These are phyloP conservation scores for Nothophoma quercina DNA, from an alignment of 2,329 filamentous ascomycete species.

Conservation along the genomic window DNA sequence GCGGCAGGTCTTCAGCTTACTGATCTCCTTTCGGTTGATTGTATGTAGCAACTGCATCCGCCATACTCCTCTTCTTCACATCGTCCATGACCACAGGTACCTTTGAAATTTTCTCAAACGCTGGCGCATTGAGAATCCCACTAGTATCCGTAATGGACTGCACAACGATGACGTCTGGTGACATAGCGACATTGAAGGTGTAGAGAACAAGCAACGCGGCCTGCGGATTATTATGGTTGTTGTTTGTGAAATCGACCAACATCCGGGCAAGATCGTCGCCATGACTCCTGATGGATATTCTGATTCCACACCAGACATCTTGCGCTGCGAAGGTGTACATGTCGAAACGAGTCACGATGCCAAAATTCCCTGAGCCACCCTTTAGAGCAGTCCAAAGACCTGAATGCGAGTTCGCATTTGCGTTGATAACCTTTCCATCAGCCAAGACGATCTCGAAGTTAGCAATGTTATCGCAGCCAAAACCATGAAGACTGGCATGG, in stretches of 20 bases:
- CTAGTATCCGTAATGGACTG: slow-evolving; percentile 17
- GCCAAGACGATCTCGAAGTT: slow-evolving; percentile 49
- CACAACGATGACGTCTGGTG: slow-evolving; percentile 9
- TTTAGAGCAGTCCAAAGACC: slow-evolving; percentile 54
- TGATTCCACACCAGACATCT: slow-evolving; percentile 27
- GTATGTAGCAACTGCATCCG: slow-evolving; percentile 13
- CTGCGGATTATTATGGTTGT: slow-evolving; percentile 27
- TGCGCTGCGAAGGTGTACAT: slow-evolving; percentile 35
- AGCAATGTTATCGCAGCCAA: slow-evolving; percentile 29
- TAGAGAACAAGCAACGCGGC: slow-evolving; percentile 20
- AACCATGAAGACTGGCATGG: slow-evolving; percentile 17
- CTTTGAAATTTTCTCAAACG: slow-evolving; percentile 11
- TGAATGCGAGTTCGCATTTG: slow-evolving; percentile 40
- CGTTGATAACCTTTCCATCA: slow-evolving; percentile 47
- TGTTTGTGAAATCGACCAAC: slow-evolving; percentile 30
- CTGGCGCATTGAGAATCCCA: slow-evolving; percentile 7
- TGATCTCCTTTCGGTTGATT: slow-evolving; percentile 11
- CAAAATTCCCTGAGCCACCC: slow-evolving; percentile 55
- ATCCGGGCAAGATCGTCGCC: not conserved
- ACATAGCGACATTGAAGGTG: slow-evolving; percentile 6
- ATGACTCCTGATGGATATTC: not conserved
- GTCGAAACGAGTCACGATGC: slow-evolving; percentile 53
- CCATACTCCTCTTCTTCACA: slow-evolving; percentile 21
- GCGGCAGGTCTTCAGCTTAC: no score
- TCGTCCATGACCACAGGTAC: slow-evolving; percentile 19